Conservation (phyloP, 108 stramenopile genomes). For the Conticribra guillardii region DNA sequence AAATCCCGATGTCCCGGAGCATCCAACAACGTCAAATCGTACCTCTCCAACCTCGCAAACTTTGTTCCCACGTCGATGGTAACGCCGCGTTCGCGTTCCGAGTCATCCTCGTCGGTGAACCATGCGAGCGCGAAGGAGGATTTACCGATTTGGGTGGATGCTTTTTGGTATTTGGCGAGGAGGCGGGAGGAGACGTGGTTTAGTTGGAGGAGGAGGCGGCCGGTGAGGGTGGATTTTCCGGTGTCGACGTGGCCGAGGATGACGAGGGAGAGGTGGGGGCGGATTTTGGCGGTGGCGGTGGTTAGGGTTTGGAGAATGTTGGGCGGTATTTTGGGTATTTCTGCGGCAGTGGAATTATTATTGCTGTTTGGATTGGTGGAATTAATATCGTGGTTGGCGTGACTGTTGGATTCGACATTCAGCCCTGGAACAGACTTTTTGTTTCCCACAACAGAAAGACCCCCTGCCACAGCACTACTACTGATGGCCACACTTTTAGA, state of each 20-base stretch:
- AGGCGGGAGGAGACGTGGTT: conserved; percentile 64
- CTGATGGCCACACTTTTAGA: no score
- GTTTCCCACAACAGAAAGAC: conserved; percentile 6
- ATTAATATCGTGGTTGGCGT: conserved; percentile 1
- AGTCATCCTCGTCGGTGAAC: conserved; percentile 72
- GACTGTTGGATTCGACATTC: conserved; percentile 7
- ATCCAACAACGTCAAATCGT: conserved; percentile 56
- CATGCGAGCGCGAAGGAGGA: conserved; percentile 81
- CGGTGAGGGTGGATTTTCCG: conserved; percentile 85
- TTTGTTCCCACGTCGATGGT: conserved; percentile 77
- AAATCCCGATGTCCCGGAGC: conserved; percentile 66
- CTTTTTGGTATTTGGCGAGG: conserved; percentile 63
- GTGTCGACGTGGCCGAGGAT: conserved; percentile 72
- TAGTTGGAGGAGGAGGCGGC: conserved; percentile 65
- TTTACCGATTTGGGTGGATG: conserved; percentile 66
- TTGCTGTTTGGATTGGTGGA: conserved; percentile 2
- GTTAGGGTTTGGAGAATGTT: not conserved
- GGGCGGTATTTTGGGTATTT: conserved; percentile 25
- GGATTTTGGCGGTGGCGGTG: conserved; percentile 13
- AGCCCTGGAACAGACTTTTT: conserved; percentile 27
- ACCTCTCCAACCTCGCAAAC: conserved; percentile 34
- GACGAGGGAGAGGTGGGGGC: conserved; percentile 49
- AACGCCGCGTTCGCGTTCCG: conserved; percentile 77
- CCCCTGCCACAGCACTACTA: conserved; percentile 9
- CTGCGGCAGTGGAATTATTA: conserved; percentile 26